Evolutionary conservation across 176 grass and related monocot species (phyloP), one percentile per base, ranked within the genome.

Genomic region (Oryza nivara): DNA sequence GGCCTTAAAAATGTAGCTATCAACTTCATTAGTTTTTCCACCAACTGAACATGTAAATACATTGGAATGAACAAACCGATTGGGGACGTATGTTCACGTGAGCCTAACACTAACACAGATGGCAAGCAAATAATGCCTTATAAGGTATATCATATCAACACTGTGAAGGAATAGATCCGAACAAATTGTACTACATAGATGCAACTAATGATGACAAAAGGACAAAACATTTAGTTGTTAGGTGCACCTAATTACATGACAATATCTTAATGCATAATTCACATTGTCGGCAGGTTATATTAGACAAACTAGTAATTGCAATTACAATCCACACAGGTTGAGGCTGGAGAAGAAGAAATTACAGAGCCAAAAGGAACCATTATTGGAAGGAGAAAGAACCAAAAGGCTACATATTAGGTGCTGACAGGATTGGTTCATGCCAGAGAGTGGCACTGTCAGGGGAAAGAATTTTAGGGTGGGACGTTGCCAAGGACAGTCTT

Each of bases 201-300:
- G 65, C 83, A 85, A 72, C 56, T 77, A 81, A 86, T 77, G 16
- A 85, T 81, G 72, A 70, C 46, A 84, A 74, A 80, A 63, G 65
- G 48, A 56, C 12, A 46, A 71, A n/a, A 35, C 17, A 71, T 77
- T 85, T 81, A 81, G 51, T 41, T 66, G 82, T 66, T 85, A 76
- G 77, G 77, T 89, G 72, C 52, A 65, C 72, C 64, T 69, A 80
- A 74, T 80, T 85, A 75, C 28, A 75, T 35, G 4, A 48, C 38
- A 61, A 34, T n/a, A 67, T 35, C 3, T 48, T 48, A 61, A 34
- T n/a, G 67, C 70, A 80, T 35, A 80, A 38, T 80, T 67, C 15
- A 75, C 38, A 63, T 3, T 9, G 63, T 35, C 6, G 5, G 48
- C 64, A 47, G 10, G 20, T 63, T 80, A 84, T 80, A 74, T 74